A percentile compares a stretch with the other conserved stretches of the same genome.
phyloP scores from a whole-genome alignment of 2,329 filamentous ascomycete species.

The Dactylellina sp. region DNA sequence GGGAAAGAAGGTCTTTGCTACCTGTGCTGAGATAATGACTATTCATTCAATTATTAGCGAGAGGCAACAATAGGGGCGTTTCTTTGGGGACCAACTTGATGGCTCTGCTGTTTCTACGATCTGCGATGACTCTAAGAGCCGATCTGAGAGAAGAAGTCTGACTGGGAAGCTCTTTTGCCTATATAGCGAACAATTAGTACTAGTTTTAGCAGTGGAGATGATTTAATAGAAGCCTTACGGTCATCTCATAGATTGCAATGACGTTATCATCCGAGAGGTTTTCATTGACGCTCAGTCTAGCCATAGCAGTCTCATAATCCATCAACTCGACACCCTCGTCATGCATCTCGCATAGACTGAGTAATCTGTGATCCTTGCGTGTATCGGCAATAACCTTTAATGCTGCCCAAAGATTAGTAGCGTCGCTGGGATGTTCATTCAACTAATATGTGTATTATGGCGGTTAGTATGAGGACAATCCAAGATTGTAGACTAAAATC shows the following conservation, averaged over 20 bases:
- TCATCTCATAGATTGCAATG: conserved; percentile 43
- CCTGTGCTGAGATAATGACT: conserved; percentile 45
- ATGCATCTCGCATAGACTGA: conserved; percentile 28
- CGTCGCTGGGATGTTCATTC: conserved; percentile 35
- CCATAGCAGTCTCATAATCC: conserved; percentile 42
- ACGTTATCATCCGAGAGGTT: conserved; percentile 45
- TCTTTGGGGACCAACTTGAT: conserved; percentile 33
- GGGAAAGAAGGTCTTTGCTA: conserved; percentile 28
- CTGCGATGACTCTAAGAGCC: conserved; percentile 60
- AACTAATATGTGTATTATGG: conserved; percentile 17
- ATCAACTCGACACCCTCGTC: conserved; percentile 40
- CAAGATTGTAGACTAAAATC: background rate
- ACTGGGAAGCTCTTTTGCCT: conserved; percentile 62
- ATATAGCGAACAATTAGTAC: conserved; percentile 59
- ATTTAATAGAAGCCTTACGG: conserved; percentile 11
- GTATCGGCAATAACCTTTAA: conserved; percentile 39
- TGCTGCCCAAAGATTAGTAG: conserved; percentile 42
- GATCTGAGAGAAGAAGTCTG: conserved; percentile 55
- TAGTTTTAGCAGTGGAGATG: background rate
- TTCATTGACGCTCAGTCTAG: conserved; percentile 24
- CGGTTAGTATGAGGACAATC: background rate
- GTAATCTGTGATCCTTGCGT: conserved; percentile 35
- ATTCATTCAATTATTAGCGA: background rate
- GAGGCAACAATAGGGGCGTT: background rate
- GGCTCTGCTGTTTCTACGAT: conserved; percentile 57